Percentiles rank a stretch among this genome's conserved stretches.
Conservation (phyloP, 1,284 basidiomycete genomes). For the Hortiboletus rubellus region DNA sequence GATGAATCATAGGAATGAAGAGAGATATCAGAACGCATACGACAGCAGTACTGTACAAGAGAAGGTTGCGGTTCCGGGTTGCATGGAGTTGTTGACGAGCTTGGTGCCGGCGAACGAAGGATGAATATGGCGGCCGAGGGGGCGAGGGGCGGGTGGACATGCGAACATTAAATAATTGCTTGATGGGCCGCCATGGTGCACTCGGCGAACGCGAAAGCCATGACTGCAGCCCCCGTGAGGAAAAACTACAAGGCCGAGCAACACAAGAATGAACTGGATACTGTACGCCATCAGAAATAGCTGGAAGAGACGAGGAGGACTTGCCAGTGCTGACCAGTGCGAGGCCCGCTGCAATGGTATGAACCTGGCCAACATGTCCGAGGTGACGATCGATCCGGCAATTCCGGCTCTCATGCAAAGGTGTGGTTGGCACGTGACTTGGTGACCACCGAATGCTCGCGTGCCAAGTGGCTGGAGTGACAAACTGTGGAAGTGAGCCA, state of each 20-base stretch:
- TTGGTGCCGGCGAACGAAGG: slow-evolving; percentile 23
- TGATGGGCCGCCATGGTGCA: not conserved
- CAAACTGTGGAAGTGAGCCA: slow-evolving; percentile 9
- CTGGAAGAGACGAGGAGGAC: not conserved
- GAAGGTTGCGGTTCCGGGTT: slow-evolving; percentile 65
- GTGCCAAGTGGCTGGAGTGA: not conserved
- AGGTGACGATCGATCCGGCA: not conserved
- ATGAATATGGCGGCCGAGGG: not conserved
- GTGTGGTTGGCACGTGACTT: slow-evolving; percentile 21
- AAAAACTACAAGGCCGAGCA: not conserved
- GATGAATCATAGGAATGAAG: slow-evolving; percentile 1
- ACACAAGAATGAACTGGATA: not conserved
- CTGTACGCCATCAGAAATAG: not conserved
- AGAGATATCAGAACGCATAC: slow-evolving; percentile 44
- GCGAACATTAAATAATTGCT: not conserved
- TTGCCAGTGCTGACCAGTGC: not conserved
- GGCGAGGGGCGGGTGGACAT: slow-evolving; percentile 15
- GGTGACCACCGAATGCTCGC: not conserved
- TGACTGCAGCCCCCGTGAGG: slow-evolving; percentile 1
- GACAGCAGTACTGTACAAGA: slow-evolving; percentile 80
- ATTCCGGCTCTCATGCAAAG: not conserved
- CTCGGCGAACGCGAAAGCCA: slow-evolving; percentile 1
- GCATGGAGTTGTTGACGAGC: slow-evolving; percentile 41
- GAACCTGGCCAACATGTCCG: slow-evolving; percentile 5
- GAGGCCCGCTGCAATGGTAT: not conserved